Conservation (phyloP, 192 early-diverging fungal species). For the Podila minutissima region DNA sequence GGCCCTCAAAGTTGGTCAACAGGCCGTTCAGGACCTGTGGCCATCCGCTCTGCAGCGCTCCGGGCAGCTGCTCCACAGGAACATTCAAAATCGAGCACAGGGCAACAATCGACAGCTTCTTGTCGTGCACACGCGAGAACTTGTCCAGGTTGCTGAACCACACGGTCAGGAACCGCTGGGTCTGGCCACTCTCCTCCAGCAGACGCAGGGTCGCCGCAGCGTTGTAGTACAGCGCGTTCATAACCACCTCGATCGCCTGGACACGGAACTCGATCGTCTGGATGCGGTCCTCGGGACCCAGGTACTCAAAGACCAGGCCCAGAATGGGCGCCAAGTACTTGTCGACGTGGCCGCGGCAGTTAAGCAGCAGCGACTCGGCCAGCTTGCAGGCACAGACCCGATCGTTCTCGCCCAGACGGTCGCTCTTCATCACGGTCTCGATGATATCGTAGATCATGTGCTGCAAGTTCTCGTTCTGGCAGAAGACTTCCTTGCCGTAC, state of each 20-base stretch:
- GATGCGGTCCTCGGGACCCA: constrained; percentile 68
- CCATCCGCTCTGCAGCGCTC: constrained; percentile 77
- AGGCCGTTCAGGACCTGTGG: constrained; percentile 77
- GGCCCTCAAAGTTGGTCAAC: constrained; percentile 77
- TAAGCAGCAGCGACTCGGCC: constrained; percentile 84
- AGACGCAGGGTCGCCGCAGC: constrained; percentile 77
- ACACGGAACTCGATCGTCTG: constrained; percentile 77
- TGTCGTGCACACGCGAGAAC: constrained; percentile 92
- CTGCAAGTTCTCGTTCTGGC: constrained; percentile 72
- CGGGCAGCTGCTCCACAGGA: constrained; percentile 76
- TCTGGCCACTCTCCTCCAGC: constrained; percentile 82
- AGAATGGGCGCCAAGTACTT: constrained; percentile 78
- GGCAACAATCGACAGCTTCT: constrained; percentile 89
- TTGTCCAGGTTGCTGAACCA: constrained; percentile 79
- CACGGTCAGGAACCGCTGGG: constrained; percentile 80
- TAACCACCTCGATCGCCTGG: constrained; percentile 79
- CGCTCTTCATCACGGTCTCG: constrained; percentile 84
- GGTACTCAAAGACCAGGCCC: constrained; percentile 70
- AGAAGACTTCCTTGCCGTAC: constrained; percentile 85
- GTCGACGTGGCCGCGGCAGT: constrained; percentile 87
- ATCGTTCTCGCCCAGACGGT: constrained; percentile 79
- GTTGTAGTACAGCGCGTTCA: constrained; percentile 92
- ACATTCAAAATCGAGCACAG: constrained; percentile 79
- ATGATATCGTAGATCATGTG: constrained; percentile 86
- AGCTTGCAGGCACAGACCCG: constrained; percentile 86